Evolutionary conservation across 2,329 filamentous ascomycete species (phyloP), one percentile per base, ranked within the genome.

Genomic region (Apiospora arundinis): DNA sequence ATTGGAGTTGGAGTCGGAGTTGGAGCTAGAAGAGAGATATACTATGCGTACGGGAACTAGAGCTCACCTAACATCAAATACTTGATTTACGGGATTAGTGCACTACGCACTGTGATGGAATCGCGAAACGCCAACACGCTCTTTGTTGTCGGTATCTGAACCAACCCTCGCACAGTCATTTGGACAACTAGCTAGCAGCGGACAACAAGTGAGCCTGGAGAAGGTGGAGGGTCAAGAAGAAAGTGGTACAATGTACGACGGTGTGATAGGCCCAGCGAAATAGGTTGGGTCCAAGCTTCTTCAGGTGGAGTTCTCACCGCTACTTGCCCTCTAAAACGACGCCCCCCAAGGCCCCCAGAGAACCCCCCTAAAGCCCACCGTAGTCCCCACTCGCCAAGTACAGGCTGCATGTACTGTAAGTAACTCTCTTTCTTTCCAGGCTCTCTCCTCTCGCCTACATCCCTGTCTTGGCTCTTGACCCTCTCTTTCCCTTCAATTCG

Each of bases 251-350:
- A 21, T 67, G 40, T 46, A 25, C 65, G 65, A 67, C 40, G 40
- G 65, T 67, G 65, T 67, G 65, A 67, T 67, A 67, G 65, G 65
- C 65, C 67, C 67, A 69, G 67, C 67, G 46, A 40, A 69, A 42
- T 69, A 69, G 67, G 67, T 69, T 69, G 67, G 67, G 70, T 52
- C 70, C 70, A 71, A 71, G 66, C 48, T 71, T 68, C 60, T 42
- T 18, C 16, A 63, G 70, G 67, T 60, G 69, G 69, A 37, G 67
- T 52, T 67, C 60, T 72, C 71, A 72, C 71, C 71, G 71, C 71
- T 72, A 71, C 71, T 72, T 70, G 18, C 56, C 40, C n/a, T 32
- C 28, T 49, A 42, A 40, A 40, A 28, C 12, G n/a, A 63, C 56
- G n/a, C 56, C 56, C 56, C 18, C 28, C 23, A 1, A 32, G 4